Conservation (phyloP, 163 green algal genomes). For the Chlamydomonas reinhardtii region DNA sequence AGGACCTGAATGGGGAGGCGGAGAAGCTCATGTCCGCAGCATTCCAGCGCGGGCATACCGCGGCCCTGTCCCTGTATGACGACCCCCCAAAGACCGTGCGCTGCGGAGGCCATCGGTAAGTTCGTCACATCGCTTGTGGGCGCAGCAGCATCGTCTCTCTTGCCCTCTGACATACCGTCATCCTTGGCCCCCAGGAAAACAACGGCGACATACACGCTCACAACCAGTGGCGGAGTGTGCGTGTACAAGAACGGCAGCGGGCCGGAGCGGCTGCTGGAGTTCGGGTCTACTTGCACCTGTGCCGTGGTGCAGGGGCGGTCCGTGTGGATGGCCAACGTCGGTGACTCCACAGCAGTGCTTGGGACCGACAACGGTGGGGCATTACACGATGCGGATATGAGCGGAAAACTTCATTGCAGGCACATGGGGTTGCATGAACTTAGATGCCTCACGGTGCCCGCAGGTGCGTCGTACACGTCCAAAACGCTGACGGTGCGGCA, state of each 20-base stretch:
- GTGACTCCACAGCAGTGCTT: conserved; percentile 69
- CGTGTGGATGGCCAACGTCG: conserved; percentile 65
- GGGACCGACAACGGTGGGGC: conserved; percentile 35
- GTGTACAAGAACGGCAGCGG: conserved; percentile 54
- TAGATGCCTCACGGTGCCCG: background rate
- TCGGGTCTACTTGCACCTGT: conserved; percentile 72
- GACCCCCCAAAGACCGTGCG: conserved; percentile 57
- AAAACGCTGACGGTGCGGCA: conserved; percentile 63
- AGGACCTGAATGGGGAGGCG: conserved; percentile 29
- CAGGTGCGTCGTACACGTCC: conserved; percentile 6
- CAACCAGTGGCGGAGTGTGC: conserved; percentile 11
- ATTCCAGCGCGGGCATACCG: conserved; percentile 57
- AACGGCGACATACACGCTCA: conserved; percentile 48
- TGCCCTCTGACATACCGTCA: no score
- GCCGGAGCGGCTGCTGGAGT: conserved; percentile 72
- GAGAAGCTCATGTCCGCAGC: conserved; percentile 41
- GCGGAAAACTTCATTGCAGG: no score
- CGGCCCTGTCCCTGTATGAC: conserved; percentile 60
- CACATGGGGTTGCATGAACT: no score
- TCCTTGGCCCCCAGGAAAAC: background rate
- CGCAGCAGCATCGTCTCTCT: no score
- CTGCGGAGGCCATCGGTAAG: conserved; percentile 23
- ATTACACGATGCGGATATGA: no score
- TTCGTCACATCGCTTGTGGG: no score
- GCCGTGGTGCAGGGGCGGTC: conserved; percentile 63